phyloP scores from a whole-genome alignment of 2,329 filamentous ascomycete genomes.

The Sporothrix inflata region DNA sequence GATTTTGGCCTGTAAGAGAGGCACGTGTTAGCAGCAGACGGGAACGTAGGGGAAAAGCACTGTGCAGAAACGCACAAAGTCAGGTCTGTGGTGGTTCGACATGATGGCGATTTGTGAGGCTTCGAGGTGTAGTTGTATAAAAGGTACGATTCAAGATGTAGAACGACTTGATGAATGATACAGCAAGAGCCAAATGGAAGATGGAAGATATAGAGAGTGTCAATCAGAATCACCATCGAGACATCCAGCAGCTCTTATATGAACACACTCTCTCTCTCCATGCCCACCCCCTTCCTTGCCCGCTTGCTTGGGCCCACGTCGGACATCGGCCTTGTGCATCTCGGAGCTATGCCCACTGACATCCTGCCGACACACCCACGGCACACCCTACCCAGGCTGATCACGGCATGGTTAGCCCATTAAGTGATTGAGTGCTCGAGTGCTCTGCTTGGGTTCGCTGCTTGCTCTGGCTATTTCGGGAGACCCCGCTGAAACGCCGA shows the following conservation, averaged over 20 bases:
- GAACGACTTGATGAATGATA: background rate
- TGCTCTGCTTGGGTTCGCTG: background rate
- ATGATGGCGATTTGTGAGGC: background rate
- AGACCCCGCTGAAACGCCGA: background rate
- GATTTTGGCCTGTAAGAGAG: background rate
- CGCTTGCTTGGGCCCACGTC: background rate
- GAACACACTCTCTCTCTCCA: background rate
- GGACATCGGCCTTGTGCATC: conserved; percentile 1
- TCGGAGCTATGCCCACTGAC: background rate
- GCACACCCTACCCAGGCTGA: background rate
- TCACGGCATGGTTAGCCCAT: background rate
- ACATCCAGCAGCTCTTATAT: background rate
- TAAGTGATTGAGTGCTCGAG: background rate
- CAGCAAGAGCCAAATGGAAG: background rate
- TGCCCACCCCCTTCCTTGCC: background rate
- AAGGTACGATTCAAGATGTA: background rate
- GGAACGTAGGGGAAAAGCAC: background rate
- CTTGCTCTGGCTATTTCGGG: background rate
- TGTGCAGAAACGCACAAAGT: background rate
- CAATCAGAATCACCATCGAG: background rate
- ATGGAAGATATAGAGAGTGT: background rate
- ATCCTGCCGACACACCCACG: background rate
- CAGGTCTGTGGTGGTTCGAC: background rate
- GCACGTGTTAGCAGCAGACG: background rate
- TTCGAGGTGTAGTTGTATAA: background rate